Evolutionary conservation across 805 yeast species (phyloP).

Genomic region (Saturnispora besseyi): DNA sequence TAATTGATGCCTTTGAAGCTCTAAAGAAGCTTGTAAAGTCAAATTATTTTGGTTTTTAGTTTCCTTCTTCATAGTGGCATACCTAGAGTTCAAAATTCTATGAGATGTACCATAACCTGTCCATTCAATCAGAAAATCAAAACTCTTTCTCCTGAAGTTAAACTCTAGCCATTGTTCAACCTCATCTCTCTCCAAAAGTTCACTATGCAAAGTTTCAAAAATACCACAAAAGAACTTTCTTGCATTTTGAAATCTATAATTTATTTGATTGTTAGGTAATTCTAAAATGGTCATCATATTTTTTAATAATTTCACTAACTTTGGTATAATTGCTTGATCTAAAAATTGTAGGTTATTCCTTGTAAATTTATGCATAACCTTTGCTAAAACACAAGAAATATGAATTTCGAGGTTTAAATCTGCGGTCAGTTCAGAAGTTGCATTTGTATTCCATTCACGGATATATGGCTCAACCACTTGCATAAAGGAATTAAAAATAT

Average conservation of each 20-base stretch:
- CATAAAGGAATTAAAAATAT: conserved; percentile 73
- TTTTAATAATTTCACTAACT: conserved; percentile 52
- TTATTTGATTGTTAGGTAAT: conserved; percentile 46
- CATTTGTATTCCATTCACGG: conserved; percentile 45
- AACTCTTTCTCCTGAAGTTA: conserved; percentile 75
- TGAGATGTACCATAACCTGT: conserved; percentile 77
- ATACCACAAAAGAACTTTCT: conserved; percentile 80
- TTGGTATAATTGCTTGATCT: conserved; percentile 63
- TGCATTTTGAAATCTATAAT: conserved; percentile 64
- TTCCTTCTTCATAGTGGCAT: conserved; percentile 43
- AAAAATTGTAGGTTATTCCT: conserved; percentile 40
- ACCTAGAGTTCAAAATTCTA: conserved; percentile 55
- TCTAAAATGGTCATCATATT: conserved; percentile 50
- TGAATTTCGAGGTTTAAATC: conserved; percentile 49
- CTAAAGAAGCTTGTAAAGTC: conserved; percentile 65
- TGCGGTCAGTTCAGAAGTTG: conserved; percentile 6
- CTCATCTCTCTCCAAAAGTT: conserved; percentile 35
- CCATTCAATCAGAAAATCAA: conserved; percentile 84
- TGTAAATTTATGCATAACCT: conserved; percentile 58
- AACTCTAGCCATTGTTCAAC: conserved; percentile 67
- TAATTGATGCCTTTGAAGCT: conserved; percentile 63
- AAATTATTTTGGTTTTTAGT: conserved; percentile 31
- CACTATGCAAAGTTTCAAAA: conserved; percentile 62
- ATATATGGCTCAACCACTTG: conserved; percentile 63
- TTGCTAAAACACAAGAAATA: conserved; percentile 62